Percentiles rank a stretch among this genome's conserved stretches.
These are phyloP conservation scores for Podospora fimiseda DNA, from an alignment of 495 filamentous ascomycete genomes.

Conservation along the genomic window DNA sequence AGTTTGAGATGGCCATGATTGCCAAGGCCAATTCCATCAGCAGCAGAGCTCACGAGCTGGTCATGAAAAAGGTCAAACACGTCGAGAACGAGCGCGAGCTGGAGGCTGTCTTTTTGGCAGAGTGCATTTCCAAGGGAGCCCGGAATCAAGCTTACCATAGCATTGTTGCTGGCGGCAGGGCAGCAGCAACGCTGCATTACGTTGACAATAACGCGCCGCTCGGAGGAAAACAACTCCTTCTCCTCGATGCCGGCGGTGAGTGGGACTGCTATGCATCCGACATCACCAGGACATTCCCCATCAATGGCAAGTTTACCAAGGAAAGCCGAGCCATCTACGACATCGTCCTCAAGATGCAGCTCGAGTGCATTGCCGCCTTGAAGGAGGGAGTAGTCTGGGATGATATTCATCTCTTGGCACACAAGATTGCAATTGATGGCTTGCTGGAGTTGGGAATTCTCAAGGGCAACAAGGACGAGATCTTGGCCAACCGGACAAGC, in stretches of 20 bases:
- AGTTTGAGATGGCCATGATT: conserved; percentile 77
- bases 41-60: conserved; percentile 64
- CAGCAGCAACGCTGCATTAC: conserved; percentile 84
- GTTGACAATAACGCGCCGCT: conserved; percentile 66
- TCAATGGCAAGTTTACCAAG: conserved; percentile 64
- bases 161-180: conserved; percentile 71
- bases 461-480: conserved; percentile 58
- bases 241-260: conserved; percentile 82
- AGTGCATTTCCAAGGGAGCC: conserved; percentile 68
- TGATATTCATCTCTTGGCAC: conserved; percentile 69
- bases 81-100: conserved; percentile 77
- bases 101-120: conserved; percentile 66
- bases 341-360: conserved; percentile 82
- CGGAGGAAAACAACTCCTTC: conserved; percentile 60
- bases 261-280: conserved; percentile 76
- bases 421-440: conserved; percentile 75
- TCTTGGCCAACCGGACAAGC: conserved; percentile 67
- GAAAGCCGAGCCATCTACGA: conserved; percentile 78
- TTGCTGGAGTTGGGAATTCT: conserved; percentile 71
- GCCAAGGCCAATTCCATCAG: conserved; percentile 78
- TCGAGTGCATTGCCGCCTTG: conserved; percentile 61
- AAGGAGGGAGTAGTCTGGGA: conserved; percentile 81
- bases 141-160: conserved; percentile 77
- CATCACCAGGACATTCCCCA: conserved; percentile 84
- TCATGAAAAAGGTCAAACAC: conserved; percentile 57